Evolutionary conservation across 129 eudicot genomes (phyloP).

Genomic region (Escallonia rubra): DNA sequence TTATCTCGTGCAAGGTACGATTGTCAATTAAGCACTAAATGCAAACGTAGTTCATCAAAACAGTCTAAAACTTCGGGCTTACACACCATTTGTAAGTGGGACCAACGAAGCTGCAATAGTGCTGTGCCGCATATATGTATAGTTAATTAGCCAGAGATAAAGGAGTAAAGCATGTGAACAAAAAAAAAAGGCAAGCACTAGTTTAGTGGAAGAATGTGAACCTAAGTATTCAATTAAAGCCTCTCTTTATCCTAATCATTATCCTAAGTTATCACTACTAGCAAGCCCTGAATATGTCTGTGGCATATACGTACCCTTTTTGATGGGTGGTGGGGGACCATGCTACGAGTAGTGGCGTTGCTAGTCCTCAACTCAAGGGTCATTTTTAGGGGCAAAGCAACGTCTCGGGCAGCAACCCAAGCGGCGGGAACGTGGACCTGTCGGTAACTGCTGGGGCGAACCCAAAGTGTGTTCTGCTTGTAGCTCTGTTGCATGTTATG

Average conservation of each 20-base stretch:
- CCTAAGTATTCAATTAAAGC: not conserved
- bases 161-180: constrained; percentile 7
- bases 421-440: constrained; percentile 13
- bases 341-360: not conserved
- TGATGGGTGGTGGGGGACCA: constrained; percentile 4
- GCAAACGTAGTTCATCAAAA: too few relatives aligned
- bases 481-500: constrained; percentile 1
- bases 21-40: too few relatives aligned
- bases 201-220: not conserved
- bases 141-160: constrained; percentile 6
- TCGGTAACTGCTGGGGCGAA: not conserved
- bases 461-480: not conserved
- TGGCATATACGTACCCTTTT: not conserved
- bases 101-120: not conserved
- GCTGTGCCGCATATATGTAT: constrained; percentile 6
- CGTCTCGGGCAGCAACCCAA: constrained; percentile 3
- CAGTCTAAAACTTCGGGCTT: not conserved
- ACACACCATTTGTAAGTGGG: not conserved
- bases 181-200: not conserved
- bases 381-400: not conserved
- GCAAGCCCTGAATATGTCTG: not conserved
- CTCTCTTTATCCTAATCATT: not conserved
- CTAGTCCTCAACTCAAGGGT: not conserved
- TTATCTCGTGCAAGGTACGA: too few relatives aligned
- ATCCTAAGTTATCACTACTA: constrained; percentile 1